Evolutionary conservation across 495 filamentous ascomycete species (phyloP), one percentile per base, ranked within the genome.

Genomic region (Parmelia sp.): DNA sequence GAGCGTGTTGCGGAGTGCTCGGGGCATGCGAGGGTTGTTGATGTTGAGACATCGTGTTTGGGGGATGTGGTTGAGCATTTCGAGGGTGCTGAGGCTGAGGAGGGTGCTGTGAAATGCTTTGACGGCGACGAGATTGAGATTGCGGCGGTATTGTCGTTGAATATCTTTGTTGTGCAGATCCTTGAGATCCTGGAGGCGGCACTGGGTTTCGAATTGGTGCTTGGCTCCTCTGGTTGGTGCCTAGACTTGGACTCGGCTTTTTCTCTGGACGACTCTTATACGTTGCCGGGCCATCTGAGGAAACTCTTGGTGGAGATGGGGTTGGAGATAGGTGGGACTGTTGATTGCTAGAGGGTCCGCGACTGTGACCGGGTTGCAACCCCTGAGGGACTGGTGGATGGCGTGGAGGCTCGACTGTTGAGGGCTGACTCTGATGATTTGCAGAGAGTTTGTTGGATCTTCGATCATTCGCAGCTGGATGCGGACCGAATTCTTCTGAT

Each of bases 301-400:
- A 47, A 27, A 1, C 36, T 17, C 44, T 49, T 40, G 23, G 15
- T 27, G 47, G 35, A 33, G 27, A 36, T 23, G 23, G 31, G n/a
- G 33, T 27, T 0, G 44, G 60, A 61, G 40, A 47, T n/a, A 40
- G 60, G 8, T 49, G n/a, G 9, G 45, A 23, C n/a, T 62, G 60
- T 35, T 36, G 33, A 62, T 25, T 29, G n/a, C 53, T 19, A 12
- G 60, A 37, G 33, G 35, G 35, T 15, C 33, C 45, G 21, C 45
- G 45, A 19, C 21, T 27, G 25, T 27, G 25, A 39, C 60, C 49
- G 31, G 35, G 60, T 25, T 62, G 47, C n/a, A 27, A 25, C 47
- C 23, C 42, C 17, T 17, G 23, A 23, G n/a, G 35, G 11, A 4
- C 4, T 6, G 36, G 60, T 42, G 47, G 14, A 40, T 62, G 49